These are phyloP conservation scores for Ceraceosorus bombacis DNA, from an alignment of 1,284 basidiomycete genomes.

Conservation along the genomic window DNA sequence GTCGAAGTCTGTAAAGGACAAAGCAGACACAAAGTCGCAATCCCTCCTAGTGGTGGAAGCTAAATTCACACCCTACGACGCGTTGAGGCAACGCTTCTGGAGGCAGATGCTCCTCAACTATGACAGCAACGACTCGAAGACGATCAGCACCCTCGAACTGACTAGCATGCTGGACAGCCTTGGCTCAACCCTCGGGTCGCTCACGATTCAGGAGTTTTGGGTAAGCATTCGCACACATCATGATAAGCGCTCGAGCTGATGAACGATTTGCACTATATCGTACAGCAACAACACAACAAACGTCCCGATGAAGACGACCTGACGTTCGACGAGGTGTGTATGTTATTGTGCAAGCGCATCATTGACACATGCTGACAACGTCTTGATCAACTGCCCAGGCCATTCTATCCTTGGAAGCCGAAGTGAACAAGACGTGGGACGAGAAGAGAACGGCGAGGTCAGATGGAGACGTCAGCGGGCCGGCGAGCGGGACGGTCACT, in stretches of 20 bases:
- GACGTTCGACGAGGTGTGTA: conserved; percentile 60
- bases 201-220: conserved; percentile 64
- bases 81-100: conserved; percentile 63
- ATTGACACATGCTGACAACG: neutral
- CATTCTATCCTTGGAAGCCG: conserved; percentile 28
- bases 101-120: conserved; percentile 80
- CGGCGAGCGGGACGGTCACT: conserved; percentile 23
- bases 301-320: conserved; percentile 63
- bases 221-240: neutral
- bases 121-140: conserved; percentile 75
- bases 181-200: conserved; percentile 75
- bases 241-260: no score
- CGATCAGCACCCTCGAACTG: conserved; percentile 75
- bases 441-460: conserved; percentile 17
- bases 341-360: conserved; percentile 59
- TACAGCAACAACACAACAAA: conserved; percentile 54
- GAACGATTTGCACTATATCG: no score
- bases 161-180: conserved; percentile 95
- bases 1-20: conserved; percentile 27
- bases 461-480: conserved; percentile 1
- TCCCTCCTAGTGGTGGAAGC: conserved; percentile 57
- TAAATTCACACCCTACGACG: conserved; percentile 85
- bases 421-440: conserved; percentile 30
- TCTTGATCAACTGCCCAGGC: conserved; percentile 1
- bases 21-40: conserved; percentile 20